These are phyloP conservation scores for Pichia cephalocereana DNA, from an alignment of 805 yeast species.

Conservation along the genomic window DNA sequence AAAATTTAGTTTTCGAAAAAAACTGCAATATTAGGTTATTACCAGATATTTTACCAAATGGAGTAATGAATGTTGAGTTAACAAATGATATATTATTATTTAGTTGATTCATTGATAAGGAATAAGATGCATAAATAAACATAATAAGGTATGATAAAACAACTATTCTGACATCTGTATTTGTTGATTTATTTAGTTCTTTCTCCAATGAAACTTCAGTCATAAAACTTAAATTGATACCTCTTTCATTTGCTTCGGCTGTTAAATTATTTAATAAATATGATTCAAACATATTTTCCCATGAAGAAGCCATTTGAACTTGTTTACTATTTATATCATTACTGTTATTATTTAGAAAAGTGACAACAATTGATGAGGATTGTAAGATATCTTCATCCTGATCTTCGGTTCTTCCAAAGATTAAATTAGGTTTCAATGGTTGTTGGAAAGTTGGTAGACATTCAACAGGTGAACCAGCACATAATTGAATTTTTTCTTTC, in stretches of 20 bases:
- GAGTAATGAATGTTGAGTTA: conserved; percentile 2
- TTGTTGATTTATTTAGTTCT: conserved; percentile 74
- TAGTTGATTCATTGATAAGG: conserved; percentile 31
- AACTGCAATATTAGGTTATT: conserved; percentile 7
- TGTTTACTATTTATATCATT: conserved; percentile 34
- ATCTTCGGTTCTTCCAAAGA: conserved; percentile 49
- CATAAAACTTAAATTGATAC: conserved; percentile 59
- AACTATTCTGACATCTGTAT: conserved; percentile 66
- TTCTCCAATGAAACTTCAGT: conserved; percentile 80
- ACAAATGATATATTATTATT: background rate
- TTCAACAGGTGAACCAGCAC: conserved; percentile 76
- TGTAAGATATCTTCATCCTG: conserved; percentile 35
- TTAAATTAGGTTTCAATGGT: conserved; percentile 63
- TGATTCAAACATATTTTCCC: conserved; percentile 65
- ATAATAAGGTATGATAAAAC: conserved; percentile 69
- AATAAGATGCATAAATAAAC: conserved; percentile 82
- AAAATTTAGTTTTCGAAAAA: conserved; percentile 50
- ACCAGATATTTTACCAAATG: conserved; percentile 4
- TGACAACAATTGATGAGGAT: conserved; percentile 67
- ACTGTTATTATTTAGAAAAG: conserved; percentile 56
- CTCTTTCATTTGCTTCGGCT: conserved; percentile 38
- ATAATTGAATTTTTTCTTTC: conserved; percentile 43
- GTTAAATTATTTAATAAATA: conserved; percentile 36
- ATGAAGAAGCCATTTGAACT: conserved; percentile 34
- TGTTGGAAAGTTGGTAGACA: conserved; percentile 89